Conservation (phyloP, 208 protist species). For the Acanthamoeba lenticulata region DNA sequence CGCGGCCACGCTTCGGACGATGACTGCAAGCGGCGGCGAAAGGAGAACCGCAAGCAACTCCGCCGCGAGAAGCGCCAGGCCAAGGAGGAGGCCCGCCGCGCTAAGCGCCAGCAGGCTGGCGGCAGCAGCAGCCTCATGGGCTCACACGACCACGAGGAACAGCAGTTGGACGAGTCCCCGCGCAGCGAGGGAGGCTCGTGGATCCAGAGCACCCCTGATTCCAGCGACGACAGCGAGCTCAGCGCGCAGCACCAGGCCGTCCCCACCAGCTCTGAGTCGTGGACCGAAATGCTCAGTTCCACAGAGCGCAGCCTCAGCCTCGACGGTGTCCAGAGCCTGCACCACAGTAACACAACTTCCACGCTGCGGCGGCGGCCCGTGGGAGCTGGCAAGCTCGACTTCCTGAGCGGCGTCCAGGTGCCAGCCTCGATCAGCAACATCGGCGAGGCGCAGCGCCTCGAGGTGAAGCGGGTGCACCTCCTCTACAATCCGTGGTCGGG, state of each 20-base stretch:
- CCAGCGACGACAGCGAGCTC: neutral
- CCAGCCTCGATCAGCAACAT: constrained; percentile 1
- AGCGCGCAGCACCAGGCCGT: neutral
- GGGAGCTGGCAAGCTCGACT: neutral
- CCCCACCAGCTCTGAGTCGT: neutral
- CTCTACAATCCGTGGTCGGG: constrained; percentile 56
- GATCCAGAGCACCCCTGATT: neutral
- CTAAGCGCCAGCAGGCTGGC: no score
- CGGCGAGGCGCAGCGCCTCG: neutral
- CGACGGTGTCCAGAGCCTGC: no score
- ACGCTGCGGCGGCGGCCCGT: no score
- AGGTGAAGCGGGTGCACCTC: neutral
- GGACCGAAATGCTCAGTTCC: neutral
- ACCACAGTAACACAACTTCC: no score
- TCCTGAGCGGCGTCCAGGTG: neutral
- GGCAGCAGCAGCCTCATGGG: no score
- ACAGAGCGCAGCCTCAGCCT: neutral
- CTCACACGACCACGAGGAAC: neutral
- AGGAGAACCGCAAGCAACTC: neutral
- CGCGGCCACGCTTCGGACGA: neutral
- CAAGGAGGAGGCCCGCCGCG: neutral
- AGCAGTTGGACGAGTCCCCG: neutral
- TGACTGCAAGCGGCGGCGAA: neutral
- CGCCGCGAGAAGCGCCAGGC: neutral
- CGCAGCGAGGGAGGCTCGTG: neutral